phyloP scores from a whole-genome alignment of 371 early-diverging fungal species.

The Mucor velutinosus region DNA sequence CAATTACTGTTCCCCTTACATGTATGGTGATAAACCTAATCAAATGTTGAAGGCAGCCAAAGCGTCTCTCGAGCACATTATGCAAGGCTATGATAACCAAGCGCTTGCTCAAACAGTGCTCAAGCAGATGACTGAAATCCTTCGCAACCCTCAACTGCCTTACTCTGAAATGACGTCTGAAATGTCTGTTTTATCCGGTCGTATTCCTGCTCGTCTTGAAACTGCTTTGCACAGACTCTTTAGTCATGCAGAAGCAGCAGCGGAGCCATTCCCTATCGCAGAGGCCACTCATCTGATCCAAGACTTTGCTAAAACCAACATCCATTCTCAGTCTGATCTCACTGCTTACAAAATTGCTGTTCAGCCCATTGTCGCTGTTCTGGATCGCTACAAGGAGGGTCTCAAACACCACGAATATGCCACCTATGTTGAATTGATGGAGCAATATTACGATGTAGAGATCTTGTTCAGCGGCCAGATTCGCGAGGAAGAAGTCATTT shows the following conservation, averaged over 20 bases:
- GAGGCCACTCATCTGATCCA: constrained; percentile 69
- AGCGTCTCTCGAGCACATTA: constrained; percentile 68
- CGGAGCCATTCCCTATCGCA: constrained; percentile 75
- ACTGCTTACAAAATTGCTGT: constrained; percentile 63
- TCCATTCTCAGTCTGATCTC: constrained; percentile 62
- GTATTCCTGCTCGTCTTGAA: constrained; percentile 84
- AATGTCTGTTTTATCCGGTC: constrained; percentile 83
- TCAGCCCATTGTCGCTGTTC: constrained; percentile 65
- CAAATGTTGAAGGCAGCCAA: constrained; percentile 76
- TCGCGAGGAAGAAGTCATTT: constrained; percentile 87
- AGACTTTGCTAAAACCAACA: constrained; percentile 50
- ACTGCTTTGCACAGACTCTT: constrained; percentile 47
- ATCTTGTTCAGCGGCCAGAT: constrained; percentile 72
- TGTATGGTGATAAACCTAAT: constrained; percentile 79
- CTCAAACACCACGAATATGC: constrained; percentile 74
- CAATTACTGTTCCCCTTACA: constrained; percentile 71
- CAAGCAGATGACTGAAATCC: constrained; percentile 73
- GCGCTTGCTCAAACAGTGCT: constrained; percentile 67
- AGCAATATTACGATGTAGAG: constrained; percentile 86
- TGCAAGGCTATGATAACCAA: constrained; percentile 90
- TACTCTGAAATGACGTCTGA: constrained; percentile 81
- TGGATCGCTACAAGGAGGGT: constrained; percentile 77
- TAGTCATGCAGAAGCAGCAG: constrained; percentile 33
- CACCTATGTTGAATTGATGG: constrained; percentile 75
- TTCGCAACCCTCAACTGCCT: constrained; percentile 83